These are phyloP conservation scores for Dipodascus albidus DNA, from an alignment of 805 yeast genomes.

Conservation along the genomic window DNA sequence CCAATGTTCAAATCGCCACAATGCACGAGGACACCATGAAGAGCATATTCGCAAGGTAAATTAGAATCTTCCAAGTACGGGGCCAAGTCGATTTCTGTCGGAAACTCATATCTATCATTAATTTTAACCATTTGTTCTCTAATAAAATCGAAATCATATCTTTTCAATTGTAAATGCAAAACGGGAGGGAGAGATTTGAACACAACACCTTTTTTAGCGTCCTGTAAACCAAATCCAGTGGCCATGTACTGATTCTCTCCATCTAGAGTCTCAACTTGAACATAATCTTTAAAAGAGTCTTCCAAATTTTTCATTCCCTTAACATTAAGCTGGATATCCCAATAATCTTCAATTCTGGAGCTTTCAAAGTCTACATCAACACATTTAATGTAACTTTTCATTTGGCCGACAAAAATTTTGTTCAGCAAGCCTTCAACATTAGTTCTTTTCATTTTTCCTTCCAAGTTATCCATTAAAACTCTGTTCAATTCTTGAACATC, in stretches of 20 bases:
- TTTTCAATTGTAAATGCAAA: slow-evolving; percentile 79
- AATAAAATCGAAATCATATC: slow-evolving; percentile 90
- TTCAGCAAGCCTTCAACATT: slow-evolving; percentile 62
- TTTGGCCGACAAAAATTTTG: slow-evolving; percentile 87
- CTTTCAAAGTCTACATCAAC: slow-evolving; percentile 89
- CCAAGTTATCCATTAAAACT: slow-evolving; percentile 88
- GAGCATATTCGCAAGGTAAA: slow-evolving; percentile 64
- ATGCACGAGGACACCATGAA: slow-evolving; percentile 93
- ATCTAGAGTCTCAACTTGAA: slow-evolving; percentile 76
- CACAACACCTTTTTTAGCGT: slow-evolving; percentile 92
- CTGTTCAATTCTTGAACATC: slow-evolving; percentile 96
- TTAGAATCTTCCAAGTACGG: slow-evolving; percentile 59
- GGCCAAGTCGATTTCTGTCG: slow-evolving; percentile 66
- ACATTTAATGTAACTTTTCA: slow-evolving; percentile 91
- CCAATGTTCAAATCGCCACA: slow-evolving; percentile 94
- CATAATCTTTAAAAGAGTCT: slow-evolving; percentile 74
- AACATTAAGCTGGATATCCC: slow-evolving; percentile 97
- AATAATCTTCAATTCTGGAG: slow-evolving; percentile 83
- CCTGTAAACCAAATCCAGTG: slow-evolving; percentile 80
- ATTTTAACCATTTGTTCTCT: slow-evolving; percentile 81
- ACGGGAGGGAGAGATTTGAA: slow-evolving; percentile 88
- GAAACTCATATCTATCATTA: slow-evolving; percentile 86
- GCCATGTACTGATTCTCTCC: slow-evolving; percentile 97
- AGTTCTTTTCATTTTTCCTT: slow-evolving; percentile 83
- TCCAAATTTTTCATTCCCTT: slow-evolving; percentile 63